A percentile compares a stretch with the other conserved stretches of the same genome.
phyloP scores from a whole-genome alignment of 2,329 filamentous ascomycete genomes.

The Penicillium fuscoglaucum region DNA sequence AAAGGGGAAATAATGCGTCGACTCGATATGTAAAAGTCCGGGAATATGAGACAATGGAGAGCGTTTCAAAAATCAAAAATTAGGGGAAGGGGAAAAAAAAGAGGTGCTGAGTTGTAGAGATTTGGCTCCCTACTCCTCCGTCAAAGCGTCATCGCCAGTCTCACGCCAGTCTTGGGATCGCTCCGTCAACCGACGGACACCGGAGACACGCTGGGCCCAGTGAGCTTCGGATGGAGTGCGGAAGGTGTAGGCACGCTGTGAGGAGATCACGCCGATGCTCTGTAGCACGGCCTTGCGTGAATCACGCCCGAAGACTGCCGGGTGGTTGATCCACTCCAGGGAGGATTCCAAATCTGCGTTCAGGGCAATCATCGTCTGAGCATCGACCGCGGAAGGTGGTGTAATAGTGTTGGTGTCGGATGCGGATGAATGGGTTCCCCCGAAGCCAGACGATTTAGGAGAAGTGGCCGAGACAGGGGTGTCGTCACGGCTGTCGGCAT shows the following conservation, averaged over 20 bases:
- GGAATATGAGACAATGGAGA: constrained; percentile 4
- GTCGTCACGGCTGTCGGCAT: constrained; percentile 41
- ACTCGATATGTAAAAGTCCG: constrained; percentile 3
- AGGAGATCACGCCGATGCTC: constrained; percentile 93
- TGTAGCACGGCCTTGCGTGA: constrained; percentile 94
- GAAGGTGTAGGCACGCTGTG: constrained; percentile 91
- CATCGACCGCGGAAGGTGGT: constrained; percentile 75
- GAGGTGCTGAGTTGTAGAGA: not conserved
- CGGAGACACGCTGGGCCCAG: constrained; percentile 80
- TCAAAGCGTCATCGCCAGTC: constrained; percentile 70
- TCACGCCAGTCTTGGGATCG: constrained; percentile 91
- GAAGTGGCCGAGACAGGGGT: constrained; percentile 40
- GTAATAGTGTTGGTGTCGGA: constrained; percentile 49
- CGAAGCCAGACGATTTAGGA: constrained; percentile 38
- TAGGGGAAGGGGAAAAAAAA: not conserved
- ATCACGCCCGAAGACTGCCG: constrained; percentile 89
- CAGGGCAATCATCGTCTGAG: constrained; percentile 76
- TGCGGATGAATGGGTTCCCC: constrained; percentile 35
- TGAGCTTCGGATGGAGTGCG: constrained; percentile 83
- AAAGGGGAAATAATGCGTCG: not conserved
- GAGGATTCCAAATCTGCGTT: constrained; percentile 88
- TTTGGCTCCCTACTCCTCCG: constrained; percentile 48
- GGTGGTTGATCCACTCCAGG: constrained; percentile 96
- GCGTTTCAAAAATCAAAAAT: constrained; percentile 2
- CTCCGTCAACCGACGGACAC: constrained; percentile 78